Percentiles rank a stretch among this genome's conserved stretches.
phyloP scores from a whole-genome alignment of 2,329 filamentous ascomycete genomes.

The Ophiostoma novo-ulmi region DNA sequence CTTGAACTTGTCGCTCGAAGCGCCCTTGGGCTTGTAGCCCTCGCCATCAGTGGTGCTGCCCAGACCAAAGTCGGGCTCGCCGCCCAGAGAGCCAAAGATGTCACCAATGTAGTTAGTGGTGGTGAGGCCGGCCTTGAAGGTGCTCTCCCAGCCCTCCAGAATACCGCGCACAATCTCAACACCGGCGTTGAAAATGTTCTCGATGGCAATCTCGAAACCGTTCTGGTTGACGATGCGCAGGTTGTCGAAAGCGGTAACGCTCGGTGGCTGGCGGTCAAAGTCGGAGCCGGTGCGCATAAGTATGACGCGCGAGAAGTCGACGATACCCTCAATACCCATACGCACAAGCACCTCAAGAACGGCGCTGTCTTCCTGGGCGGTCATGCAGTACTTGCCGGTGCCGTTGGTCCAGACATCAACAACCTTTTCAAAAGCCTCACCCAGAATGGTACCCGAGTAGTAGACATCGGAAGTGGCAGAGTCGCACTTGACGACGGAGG shows the following conservation, averaged over 20 bases:
- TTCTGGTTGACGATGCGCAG: constrained; percentile 57
- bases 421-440: constrained; percentile 60
- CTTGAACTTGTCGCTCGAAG: constrained; percentile 26
- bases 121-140: constrained; percentile 52
- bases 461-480: constrained; percentile 67
- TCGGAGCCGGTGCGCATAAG: constrained; percentile 64
- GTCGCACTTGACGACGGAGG: constrained; percentile 60
- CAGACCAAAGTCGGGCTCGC: constrained; percentile 59
- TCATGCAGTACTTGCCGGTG: constrained; percentile 62
- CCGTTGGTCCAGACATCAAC: constrained; percentile 62
- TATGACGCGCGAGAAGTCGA: constrained; percentile 63
- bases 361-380: constrained; percentile 68
- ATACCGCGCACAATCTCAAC: constrained; percentile 62
- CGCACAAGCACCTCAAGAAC: constrained; percentile 61
- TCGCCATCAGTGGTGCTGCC: constrained; percentile 42
- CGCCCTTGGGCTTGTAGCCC: constrained; percentile 31
- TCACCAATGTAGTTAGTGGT: constrained; percentile 64
- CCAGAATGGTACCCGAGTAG: constrained; percentile 57
- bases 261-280: constrained; percentile 64
- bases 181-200: constrained; percentile 63
- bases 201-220: constrained; percentile 56
- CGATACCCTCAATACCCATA: constrained; percentile 49
- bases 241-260: constrained; percentile 52
- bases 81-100: constrained; percentile 64
- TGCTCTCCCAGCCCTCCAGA: constrained; percentile 54